Conservation (phyloP, 1,139 yeast species). For the Sugiyamaella japonica region DNA sequence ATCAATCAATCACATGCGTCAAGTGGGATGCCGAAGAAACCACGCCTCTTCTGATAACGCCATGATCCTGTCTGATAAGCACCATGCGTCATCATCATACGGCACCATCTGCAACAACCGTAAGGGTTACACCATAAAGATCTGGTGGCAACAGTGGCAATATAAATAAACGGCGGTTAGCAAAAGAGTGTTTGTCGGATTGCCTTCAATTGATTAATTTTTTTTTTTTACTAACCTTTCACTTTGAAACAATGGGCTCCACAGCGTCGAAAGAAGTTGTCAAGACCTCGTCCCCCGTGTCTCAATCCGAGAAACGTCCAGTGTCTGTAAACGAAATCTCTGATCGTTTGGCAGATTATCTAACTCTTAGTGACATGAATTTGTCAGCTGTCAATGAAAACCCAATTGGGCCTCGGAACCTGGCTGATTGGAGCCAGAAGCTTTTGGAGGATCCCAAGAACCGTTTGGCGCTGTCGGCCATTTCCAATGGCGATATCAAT, state of each 20-base stretch:
- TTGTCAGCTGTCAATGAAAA: conserved; percentile 27
- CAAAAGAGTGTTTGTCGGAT: not conserved
- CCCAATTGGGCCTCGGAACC: conserved; percentile 43
- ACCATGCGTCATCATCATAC: not conserved
- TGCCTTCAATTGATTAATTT: not conserved
- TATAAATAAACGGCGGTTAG: conserved; percentile 3
- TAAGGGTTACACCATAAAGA: conserved; percentile 2
- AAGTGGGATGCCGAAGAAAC: not conserved
- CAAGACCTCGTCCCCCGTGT: not conserved
- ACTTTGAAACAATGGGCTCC: conserved; percentile 23
- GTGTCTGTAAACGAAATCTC: conserved; percentile 21
- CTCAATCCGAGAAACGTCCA: conserved; percentile 5
- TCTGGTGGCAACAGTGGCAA: conserved; percentile 2
- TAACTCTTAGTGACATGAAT: conserved; percentile 21
- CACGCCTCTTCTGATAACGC: conserved; percentile 9
- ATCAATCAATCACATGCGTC: not conserved
- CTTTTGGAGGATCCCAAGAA: conserved; percentile 56
- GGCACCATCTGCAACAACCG: conserved; percentile 6
- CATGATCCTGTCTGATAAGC: conserved; percentile 12
- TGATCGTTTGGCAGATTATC: conserved; percentile 27
- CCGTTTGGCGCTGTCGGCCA: conserved; percentile 58
- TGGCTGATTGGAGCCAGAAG: conserved; percentile 53
- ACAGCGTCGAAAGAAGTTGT: conserved; percentile 18
- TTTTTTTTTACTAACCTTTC: not conserved
- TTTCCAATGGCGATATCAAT: conserved; percentile 51